Base-by-base conservation (phyloP, 1,284 basidiomycete species). In the Abortiporus biennis region DNA sequence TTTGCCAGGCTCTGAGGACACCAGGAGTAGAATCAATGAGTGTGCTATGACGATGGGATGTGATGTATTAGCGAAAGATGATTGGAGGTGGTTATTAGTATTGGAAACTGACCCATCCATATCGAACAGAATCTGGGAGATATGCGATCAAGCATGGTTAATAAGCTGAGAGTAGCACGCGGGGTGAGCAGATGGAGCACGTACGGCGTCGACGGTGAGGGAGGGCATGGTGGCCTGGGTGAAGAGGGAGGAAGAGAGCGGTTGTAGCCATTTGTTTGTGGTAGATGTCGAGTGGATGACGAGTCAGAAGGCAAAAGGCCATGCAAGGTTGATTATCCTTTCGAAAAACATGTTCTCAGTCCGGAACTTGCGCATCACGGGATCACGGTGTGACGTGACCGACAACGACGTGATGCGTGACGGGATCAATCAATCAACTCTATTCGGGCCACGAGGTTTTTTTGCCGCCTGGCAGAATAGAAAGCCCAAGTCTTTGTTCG, bases 21-120 rank as follows among this genome's bases (percentile, higher is more conserved):
- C 83, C 83, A 2, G 80, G 80, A 5, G 81, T 85, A 2, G 81
- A 83, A 60, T 85, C 81, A 45, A 85, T 74, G 44, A 85, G 69
- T 8, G 82, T 84, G 31, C 81, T n/a, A n/a, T 83, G 48, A 17
- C 38, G 30, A 11, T 29, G 27, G 27, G 27, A 32, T 17, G 27
- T 9, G 27, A 8, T 8, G 27, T 8, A 29, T 29, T n/a, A 29
- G 8, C 9, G 27, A 29, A 29, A 24, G 16, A 29, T 34, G 35
- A 20, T 23, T 9, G 38, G 37, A 8, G 9, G 15, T 5, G 8
- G 21, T 19, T 8, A 29, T 29, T 8, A 21, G 19, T 45, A 25
- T 40, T 20, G 22, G 36, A 37, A 8, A 55, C 63, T 60, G 51
- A 81, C 81, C 80, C 81, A 54, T 84, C 80, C 69, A 83, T 75